Evolutionary conservation across 78 protist genomes (phyloP).

Genomic region (Speleostelium caveatum): DNA sequence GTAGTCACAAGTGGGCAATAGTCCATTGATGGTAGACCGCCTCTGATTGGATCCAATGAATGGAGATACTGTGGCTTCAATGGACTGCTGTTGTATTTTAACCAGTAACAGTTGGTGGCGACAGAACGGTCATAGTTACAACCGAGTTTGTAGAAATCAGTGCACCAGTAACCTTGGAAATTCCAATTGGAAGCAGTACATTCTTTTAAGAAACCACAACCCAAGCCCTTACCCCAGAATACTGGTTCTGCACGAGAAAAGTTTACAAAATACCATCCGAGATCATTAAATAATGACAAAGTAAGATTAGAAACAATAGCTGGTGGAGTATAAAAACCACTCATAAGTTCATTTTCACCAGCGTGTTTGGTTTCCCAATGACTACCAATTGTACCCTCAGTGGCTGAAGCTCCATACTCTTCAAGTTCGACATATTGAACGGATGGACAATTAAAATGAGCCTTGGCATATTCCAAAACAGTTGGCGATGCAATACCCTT

Average conservation of each 20-base stretch:
- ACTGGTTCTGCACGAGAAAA: neutral
- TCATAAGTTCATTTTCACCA: slow-evolving; percentile 71
- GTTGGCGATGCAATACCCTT: slow-evolving; percentile 34
- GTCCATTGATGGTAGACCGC: neutral
- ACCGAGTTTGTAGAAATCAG: too few relatives aligned
- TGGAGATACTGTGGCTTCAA: slow-evolving; percentile 35
- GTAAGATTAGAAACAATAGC: slow-evolving; percentile 63
- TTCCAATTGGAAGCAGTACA: neutral
- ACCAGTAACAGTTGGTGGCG: neutral
- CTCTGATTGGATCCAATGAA: slow-evolving; percentile 42
- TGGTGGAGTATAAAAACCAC: slow-evolving; percentile 19
- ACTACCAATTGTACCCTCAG: slow-evolving; percentile 74
- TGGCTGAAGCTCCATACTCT: slow-evolving; percentile 68
- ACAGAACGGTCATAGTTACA: too few relatives aligned
- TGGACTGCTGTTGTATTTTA: too few relatives aligned
- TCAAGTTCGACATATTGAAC: slow-evolving; percentile 71
- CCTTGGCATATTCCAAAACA: slow-evolving; percentile 4
- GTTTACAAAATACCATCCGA: slow-evolving; percentile 52
- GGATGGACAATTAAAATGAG: slow-evolving; percentile 45
- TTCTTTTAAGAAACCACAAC: slow-evolving; percentile 44
- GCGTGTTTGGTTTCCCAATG: slow-evolving; percentile 30
- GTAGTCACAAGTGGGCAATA: slow-evolving; percentile 31
- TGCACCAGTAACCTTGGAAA: too few relatives aligned
- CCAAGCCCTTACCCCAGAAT: slow-evolving; percentile 57
- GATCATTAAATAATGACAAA: slow-evolving; percentile 25